Evolutionary conservation across 495 filamentous ascomycete genomes (phyloP).

Genomic region (Haplographium delicatum): DNA sequence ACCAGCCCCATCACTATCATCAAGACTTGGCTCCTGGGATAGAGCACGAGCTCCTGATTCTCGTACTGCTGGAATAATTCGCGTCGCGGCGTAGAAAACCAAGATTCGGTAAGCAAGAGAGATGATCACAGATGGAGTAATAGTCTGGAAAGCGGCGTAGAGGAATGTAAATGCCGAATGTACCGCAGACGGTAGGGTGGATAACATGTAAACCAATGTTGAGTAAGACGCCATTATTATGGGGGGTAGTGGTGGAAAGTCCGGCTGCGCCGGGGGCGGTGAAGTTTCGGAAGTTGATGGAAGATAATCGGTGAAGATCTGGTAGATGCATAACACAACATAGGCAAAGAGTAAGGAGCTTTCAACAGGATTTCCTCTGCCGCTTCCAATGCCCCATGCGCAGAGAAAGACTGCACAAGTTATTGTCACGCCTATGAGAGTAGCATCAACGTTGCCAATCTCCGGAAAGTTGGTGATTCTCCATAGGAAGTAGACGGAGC

Average conservation of each 20-base stretch:
- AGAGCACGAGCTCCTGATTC: conserved; percentile 78
- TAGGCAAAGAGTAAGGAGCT: conserved; percentile 95
- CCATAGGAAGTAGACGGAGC: conserved; percentile 94
- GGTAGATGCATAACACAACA: conserved; percentile 93
- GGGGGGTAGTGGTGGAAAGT: conserved; percentile 90
- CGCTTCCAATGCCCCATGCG: conserved; percentile 90
- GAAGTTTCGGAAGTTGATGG: conserved; percentile 53
- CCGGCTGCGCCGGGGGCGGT: conserved; percentile 52
- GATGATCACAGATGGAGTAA: conserved; percentile 92
- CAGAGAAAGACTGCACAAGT: conserved; percentile 88
- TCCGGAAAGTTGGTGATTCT: conserved; percentile 88
- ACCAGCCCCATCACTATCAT: conserved; percentile 78
- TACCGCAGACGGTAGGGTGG: conserved; percentile 73
- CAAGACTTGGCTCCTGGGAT: conserved; percentile 73
- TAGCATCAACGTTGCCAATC: conserved; percentile 89
- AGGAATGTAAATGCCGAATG: conserved; percentile 83
- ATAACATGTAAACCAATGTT: conserved; percentile 78
- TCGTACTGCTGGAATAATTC: conserved; percentile 89
- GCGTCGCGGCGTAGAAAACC: conserved; percentile 91
- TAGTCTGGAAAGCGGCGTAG: conserved; percentile 81
- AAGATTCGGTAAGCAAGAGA: conserved; percentile 87
- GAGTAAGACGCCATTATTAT: conserved; percentile 99
- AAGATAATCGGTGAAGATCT: conserved; percentile 97
- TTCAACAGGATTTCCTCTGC: conserved; percentile 92
- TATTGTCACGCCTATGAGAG: conserved; percentile 84